A percentile compares a stretch with the other conserved stretches of the same genome.
phyloP scores from a whole-genome alignment of 2,329 filamentous ascomycete genomes.

The Neoarthrinium moseri region DNA sequence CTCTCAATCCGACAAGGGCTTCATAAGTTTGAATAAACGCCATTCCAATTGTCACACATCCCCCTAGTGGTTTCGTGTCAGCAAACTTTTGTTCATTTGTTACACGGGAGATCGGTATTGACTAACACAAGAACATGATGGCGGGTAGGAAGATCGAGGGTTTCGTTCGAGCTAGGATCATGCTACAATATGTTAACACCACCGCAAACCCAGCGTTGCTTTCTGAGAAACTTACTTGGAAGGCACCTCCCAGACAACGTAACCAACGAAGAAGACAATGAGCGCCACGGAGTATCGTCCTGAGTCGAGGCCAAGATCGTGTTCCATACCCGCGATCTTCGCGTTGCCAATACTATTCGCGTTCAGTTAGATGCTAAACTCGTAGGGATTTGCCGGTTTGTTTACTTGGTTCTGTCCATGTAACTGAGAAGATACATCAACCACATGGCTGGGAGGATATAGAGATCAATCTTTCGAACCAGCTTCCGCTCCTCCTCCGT shows the following conservation, averaged over 20 bases:
- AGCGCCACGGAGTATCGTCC: conserved; percentile 60
- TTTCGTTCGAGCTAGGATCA: conserved; percentile 60
- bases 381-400: background rate
- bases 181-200: conserved; percentile 16
- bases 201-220: background rate
- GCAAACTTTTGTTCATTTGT: background rate
- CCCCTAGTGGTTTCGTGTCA: background rate
- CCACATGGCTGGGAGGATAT: conserved; percentile 50
- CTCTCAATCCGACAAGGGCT: conserved; percentile 33
- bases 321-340: conserved; percentile 48
- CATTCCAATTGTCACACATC: conserved; percentile 26
- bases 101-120: too few species aligned
- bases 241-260: conserved; percentile 62
- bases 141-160: conserved; percentile 64
- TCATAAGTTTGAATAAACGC: conserved; percentile 24
- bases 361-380: background rate
- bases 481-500: conserved; percentile 31
- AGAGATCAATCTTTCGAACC: conserved; percentile 39
- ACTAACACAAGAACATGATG: conserved; percentile 56
- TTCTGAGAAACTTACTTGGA: conserved; percentile 45
- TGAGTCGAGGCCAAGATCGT: conserved; percentile 51
- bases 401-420: conserved; percentile 53
- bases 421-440: conserved; percentile 58
- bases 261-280: conserved; percentile 67
- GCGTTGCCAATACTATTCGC: conserved; percentile 48